phyloP scores from a whole-genome alignment of 2,329 filamentous ascomycete species.

The Periglandula ipomoeae region DNA sequence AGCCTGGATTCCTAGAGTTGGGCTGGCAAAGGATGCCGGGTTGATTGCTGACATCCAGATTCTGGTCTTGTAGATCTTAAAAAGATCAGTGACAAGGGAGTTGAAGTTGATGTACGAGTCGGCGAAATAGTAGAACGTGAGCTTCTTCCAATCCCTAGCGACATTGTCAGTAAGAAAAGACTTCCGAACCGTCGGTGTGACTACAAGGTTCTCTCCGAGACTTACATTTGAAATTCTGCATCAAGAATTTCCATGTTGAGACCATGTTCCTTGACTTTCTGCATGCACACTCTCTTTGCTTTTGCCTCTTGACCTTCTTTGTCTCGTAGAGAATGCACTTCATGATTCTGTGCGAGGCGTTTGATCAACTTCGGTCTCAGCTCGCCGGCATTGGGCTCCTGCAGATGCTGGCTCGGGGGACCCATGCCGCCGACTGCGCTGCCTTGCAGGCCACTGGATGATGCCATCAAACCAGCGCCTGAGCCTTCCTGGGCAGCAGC shows the following conservation, averaged over 20 bases:
- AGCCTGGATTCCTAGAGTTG: constrained; percentile 61
- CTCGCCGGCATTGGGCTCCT: constrained; percentile 62
- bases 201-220: constrained; percentile 13
- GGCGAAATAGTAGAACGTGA: constrained; percentile 98
- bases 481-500: constrained; percentile 51
- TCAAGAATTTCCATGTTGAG: constrained; percentile 98
- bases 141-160: constrained; percentile 89
- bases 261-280: constrained; percentile 90
- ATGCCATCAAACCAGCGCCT: constrained; percentile 53
- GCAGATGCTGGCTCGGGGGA: constrained; percentile 62
- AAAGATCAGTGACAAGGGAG: constrained; percentile 88
- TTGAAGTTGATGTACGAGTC: constrained; percentile 99
- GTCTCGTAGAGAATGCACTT: constrained; percentile 79
- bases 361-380: constrained; percentile 96
- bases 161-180: constrained; percentile 11
- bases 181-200: neutral
- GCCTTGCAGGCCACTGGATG: constrained; percentile 53
- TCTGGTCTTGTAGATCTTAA: constrained; percentile 98
- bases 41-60: constrained; percentile 99
- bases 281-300: constrained; percentile 91
- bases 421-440: constrained; percentile 73
- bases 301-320: constrained; percentile 98
- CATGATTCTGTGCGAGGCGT: constrained; percentile 81
- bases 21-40: constrained; percentile 84
- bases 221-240: constrained; percentile 96